phyloP scores from a whole-genome alignment of 306 rosid genomes.

The Pyrus communis region DNA sequence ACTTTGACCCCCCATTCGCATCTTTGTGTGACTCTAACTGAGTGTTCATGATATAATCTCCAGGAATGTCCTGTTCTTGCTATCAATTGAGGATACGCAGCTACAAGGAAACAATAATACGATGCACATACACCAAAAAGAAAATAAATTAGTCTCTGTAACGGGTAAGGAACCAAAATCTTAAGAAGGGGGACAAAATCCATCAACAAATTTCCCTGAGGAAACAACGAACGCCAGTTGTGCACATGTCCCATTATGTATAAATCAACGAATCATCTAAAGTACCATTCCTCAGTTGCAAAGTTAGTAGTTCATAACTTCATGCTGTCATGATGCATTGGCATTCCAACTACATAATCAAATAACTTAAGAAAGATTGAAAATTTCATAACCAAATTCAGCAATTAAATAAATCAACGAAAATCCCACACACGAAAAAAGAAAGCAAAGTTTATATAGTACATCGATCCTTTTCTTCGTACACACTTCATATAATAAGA shows the following conservation, averaged over 20 bases:
- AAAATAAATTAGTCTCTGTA: background rate
- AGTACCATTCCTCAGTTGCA: slow-evolving; percentile 4
- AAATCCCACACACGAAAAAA: background rate
- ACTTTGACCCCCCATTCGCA: slow-evolving; percentile 8
- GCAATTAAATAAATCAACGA: background rate
- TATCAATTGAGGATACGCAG: slow-evolving; percentile 14
- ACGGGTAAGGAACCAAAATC: background rate
- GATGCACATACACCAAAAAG: background rate
- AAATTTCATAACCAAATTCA: background rate
- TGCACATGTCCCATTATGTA: background rate
- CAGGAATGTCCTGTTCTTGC: slow-evolving; percentile 15
- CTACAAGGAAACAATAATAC: slow-evolving; percentile 14
- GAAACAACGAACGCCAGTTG: background rate
- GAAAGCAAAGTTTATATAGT: background rate
- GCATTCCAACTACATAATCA: background rate
- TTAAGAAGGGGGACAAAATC: background rate
- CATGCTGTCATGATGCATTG: background rate
- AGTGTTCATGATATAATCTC: slow-evolving; percentile 37
- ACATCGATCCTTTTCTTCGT: slow-evolving; percentile 10
- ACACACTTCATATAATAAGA: background rate
- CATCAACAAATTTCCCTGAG: background rate
- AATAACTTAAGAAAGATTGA: background rate
- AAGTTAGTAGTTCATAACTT: background rate
- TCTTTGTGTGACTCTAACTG: slow-evolving; percentile 36
- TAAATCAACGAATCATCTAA: background rate